Percentiles rank a stretch among this genome's conserved stretches.
Conservation (phyloP, 495 filamentous ascomycete species). For the Rhizodiscina lignyota region DNA sequence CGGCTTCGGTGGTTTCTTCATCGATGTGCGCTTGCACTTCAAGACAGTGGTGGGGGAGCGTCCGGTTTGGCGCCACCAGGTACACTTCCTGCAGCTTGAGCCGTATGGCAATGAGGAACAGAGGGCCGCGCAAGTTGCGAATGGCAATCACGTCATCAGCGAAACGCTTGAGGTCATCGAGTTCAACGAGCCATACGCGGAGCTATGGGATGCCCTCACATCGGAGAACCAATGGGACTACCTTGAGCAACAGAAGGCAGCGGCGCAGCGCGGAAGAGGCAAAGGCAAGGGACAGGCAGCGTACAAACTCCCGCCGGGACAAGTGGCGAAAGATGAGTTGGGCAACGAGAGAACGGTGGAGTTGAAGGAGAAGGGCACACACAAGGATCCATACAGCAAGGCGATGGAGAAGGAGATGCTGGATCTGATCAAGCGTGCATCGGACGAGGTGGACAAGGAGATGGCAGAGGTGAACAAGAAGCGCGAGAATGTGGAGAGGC, state of each 20-base stretch:
- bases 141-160: constrained; percentile 43
- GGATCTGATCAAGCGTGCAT: constrained; percentile 6
- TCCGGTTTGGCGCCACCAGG: constrained; percentile 73
- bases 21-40: constrained; percentile 85
- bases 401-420: constrained; percentile 12
- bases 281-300: constrained; percentile 14
- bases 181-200: constrained; percentile 83
- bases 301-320: background rate
- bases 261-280: constrained; percentile 6
- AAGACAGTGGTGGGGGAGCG: constrained; percentile 73
- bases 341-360: constrained; percentile 10
- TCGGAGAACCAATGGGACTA: constrained; percentile 22
- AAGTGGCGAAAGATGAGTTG: constrained; percentile 4
- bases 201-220: constrained; percentile 18
- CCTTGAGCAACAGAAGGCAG: constrained; percentile 6
- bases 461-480: constrained; percentile 4
- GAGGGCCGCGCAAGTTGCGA: constrained; percentile 40
- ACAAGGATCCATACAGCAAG: constrained; percentile 3
- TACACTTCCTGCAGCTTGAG: constrained; percentile 82
- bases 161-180: constrained; percentile 81
- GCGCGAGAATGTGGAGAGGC: constrained; percentile 7
- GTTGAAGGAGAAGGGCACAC: constrained; percentile 10
- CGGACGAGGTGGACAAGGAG: constrained; percentile 4
- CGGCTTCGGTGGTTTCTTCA: constrained; percentile 96
- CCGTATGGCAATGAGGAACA: constrained; percentile 75